phyloP scores from a whole-genome alignment of 2,329 filamentous ascomycete genomes.

The Aspergillus udagawae region DNA sequence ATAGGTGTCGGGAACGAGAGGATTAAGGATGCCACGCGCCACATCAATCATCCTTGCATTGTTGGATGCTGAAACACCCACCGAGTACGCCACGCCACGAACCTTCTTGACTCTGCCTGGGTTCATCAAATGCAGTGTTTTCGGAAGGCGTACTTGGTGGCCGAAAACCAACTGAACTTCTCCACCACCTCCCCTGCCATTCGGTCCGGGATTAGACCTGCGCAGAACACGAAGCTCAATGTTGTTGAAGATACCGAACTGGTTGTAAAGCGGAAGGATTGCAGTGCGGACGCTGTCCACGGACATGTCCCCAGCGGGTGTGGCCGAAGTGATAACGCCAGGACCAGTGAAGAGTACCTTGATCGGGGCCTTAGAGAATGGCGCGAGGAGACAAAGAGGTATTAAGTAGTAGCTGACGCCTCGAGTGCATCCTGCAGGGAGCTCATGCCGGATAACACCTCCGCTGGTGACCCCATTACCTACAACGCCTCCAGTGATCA shows the following conservation, averaged over 20 bases:
- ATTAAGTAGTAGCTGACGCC: constrained; percentile 91
- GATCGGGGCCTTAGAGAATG: constrained; percentile 86
- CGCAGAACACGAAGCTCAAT: constrained; percentile 81
- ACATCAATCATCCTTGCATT: constrained; percentile 94
- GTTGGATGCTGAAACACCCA: constrained; percentile 86
- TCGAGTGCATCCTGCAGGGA: constrained; percentile 71
- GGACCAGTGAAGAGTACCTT: constrained; percentile 87
- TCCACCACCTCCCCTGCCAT: constrained; percentile 77
- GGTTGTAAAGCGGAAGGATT: constrained; percentile 81
- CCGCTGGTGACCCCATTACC: constrained; percentile 65
- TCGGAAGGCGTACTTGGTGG: constrained; percentile 87
- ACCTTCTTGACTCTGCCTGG: constrained; percentile 84
- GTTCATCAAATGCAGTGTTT: constrained; percentile 83
- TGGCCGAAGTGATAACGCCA: constrained; percentile 87
- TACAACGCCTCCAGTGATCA: constrained; percentile 80
- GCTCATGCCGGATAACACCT: constrained; percentile 74
- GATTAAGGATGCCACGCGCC: constrained; percentile 81
- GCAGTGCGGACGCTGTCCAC: constrained; percentile 92
- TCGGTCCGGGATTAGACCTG: constrained; percentile 71
- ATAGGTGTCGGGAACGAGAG: constrained; percentile 82
- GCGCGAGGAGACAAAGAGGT: constrained; percentile 82
- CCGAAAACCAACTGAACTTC: constrained; percentile 92
- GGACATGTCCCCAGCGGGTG: constrained; percentile 78
- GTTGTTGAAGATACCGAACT: constrained; percentile 81
- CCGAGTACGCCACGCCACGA: constrained; percentile 88